Evolutionary conservation across 108 stramenopile genomes (phyloP).

Genomic region (Pinguiococcus pyrenoidosus): DNA sequence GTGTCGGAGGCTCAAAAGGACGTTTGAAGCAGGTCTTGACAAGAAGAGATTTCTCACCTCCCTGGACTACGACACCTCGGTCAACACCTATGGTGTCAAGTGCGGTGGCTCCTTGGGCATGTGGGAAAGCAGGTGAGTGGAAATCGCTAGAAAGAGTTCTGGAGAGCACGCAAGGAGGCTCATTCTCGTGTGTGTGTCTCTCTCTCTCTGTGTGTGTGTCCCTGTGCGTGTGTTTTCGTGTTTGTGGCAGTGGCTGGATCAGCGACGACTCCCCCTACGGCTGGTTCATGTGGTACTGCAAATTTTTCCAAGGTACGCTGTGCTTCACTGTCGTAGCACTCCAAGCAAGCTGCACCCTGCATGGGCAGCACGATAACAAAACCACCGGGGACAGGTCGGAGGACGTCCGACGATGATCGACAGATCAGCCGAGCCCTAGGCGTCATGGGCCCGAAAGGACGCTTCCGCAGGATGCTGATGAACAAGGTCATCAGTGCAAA

Average conservation of each 20-base stretch:
- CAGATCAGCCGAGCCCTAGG: conserved; percentile 71
- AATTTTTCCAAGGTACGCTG: no score
- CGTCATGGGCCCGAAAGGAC: conserved; percentile 64
- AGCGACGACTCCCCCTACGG: conserved; percentile 78
- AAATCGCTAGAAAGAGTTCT: no score
- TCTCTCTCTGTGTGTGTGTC: no score
- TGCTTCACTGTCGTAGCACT: no score
- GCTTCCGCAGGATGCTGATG: conserved; percentile 78
- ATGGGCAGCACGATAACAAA: no score
- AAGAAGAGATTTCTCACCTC: conserved; percentile 46
- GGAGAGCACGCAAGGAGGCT: no score
- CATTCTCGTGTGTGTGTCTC: no score
- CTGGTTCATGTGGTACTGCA: conserved; percentile 98
- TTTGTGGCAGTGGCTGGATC: conserved; percentile 78
- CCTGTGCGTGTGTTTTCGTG: no score
- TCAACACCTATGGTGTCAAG: conserved; percentile 77
- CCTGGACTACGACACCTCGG: conserved; percentile 36
- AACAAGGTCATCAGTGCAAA: conserved; percentile 66
- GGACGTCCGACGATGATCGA: conserved; percentile 44
- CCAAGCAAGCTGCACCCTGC: no score
- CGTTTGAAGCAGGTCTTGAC: conserved; percentile 39
- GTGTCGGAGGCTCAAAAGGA: neutral
- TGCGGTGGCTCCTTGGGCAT: conserved; percentile 82
- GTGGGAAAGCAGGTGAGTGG: conserved; percentile 28
- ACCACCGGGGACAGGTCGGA: no score